Base-by-base conservation (phyloP, 208 protist genomes). In the Zelonia costaricensis region DNA sequence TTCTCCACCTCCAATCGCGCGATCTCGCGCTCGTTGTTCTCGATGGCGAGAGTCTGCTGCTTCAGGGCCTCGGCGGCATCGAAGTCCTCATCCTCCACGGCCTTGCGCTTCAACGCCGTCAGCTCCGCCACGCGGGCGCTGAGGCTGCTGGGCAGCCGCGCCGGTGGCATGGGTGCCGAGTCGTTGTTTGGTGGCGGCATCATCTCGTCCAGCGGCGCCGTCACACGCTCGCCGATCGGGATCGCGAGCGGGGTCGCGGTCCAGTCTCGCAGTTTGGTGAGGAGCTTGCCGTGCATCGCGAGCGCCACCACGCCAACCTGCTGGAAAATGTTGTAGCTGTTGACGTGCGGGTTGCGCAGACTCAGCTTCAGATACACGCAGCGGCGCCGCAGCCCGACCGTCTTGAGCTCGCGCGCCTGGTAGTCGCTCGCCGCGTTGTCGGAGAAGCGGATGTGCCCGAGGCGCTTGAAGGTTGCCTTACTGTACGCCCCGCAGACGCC, bases 311-410 rank as follows among this genome's bases (percentile, higher is more conserved):
- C 49, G 27, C 88, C 90, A 4, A 97, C 84, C 54, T 97, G 90
- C 39, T 92, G 65, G 58, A 91, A 97, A 12, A 92, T 35, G 69
- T 97, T 97, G 74, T 88, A 92, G 31, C 74, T 53, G 42, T 86
- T 91, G 23, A 68, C 36, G 72, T 96, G 80, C 18, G 86, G 88
- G 22, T 71, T 78, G 71, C 75, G 80, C 53, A 97, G 49, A 28
- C 93, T 40, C 15, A 97, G 74, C 72, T 93, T 94, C 16, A 97
- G 65, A 62, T 93, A 95, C n/a, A 76, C 74, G 68, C 88, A 94
- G 28, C 49, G 62, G 13, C 68, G 58, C 25, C 59, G 59, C 15
- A 97, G 74, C 36, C 76, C 76, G n/a, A 96, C 78, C 8, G 88
- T 92, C 62, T 97, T 97, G n/a, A 97, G 79, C 75, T 97, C 88